Percentiles rank a stretch among this genome's conserved stretches.
These are phyloP conservation scores for Saxophila tyrrhenica DNA, from an alignment of 495 filamentous ascomycete genomes.

Conservation along the genomic window DNA sequence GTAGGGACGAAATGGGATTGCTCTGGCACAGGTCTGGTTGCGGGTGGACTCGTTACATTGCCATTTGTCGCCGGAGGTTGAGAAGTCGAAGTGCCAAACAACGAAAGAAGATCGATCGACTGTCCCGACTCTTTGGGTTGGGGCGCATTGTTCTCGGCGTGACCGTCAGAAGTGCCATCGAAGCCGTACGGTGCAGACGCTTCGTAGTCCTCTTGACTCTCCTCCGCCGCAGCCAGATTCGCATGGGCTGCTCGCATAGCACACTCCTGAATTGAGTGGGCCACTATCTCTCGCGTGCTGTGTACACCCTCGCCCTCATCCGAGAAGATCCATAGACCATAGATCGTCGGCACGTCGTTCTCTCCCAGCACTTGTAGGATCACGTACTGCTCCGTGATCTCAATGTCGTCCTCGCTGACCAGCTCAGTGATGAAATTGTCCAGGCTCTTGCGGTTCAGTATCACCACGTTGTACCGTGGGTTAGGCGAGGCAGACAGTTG, in stretches of 20 bases:
- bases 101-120: conserved; percentile 4
- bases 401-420: conserved; percentile 42
- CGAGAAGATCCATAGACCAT: conserved; percentile 56
- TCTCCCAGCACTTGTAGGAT: conserved; percentile 39
- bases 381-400: conserved; percentile 50
- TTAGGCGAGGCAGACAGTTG: conserved; percentile 20
- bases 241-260: conserved; percentile 40
- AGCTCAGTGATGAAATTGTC: conserved; percentile 48
- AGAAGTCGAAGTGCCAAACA: conserved; percentile 8
- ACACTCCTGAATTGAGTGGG: conserved; percentile 45
- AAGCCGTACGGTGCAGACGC: not conserved
- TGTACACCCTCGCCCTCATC: conserved; percentile 5
- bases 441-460: conserved; percentile 50
- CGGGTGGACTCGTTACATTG: not conserved
- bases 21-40: not conserved
- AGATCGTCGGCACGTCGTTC: conserved; percentile 30
- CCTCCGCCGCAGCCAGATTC: conserved; percentile 33
- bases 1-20: conserved; percentile 3
- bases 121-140: conserved; percentile 4
- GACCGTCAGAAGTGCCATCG: conserved; percentile 4
- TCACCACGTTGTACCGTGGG: conserved; percentile 43
- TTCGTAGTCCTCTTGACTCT: conserved; percentile 23
- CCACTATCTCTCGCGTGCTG: conserved; percentile 42
- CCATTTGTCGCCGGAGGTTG: not conserved
- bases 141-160: conserved; percentile 7